Evolutionary conservation across 768 basidiomycete genomes (phyloP), one percentile per base, ranked within the genome.

Genomic region (Lactarius vividus): DNA sequence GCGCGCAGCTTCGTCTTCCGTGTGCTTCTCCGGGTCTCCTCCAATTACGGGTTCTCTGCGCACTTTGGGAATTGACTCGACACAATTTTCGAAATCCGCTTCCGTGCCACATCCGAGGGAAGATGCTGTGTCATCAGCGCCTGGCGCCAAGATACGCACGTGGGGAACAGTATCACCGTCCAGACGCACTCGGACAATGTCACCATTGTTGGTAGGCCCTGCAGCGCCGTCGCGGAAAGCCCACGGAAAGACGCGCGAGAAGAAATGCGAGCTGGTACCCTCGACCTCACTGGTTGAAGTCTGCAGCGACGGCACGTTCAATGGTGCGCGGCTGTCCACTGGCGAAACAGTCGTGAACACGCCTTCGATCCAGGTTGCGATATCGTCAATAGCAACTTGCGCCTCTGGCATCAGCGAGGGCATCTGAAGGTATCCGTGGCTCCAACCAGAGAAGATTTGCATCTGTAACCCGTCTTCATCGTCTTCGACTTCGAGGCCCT

Each of bases 371-470:
- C 96, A 98, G 64, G 92, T 92, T 11, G 89, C 96, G 66, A 95
- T 80, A 68, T 93, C 90, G 67, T 86, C 82, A 69, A 96, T 88
- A 26, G 88, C 90, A 71, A 83, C 84, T 73, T 82, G 85, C 18
- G 91, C 93, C 71, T 96, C 94, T 49, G 77, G 79, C 86, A 99
- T 91, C 71, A 98, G 76, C 28, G 85, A 79, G 44, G 89, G 84
- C 96, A 99, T 99, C 79, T 97, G 96, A 71, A 96, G 82, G 79
- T 94, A 98, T 42, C 94, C 96, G 76, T 97, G 95, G 72, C 92
- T 94, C 97, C 96, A 98, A 57, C 96, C 96, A 35, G 92, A 91
- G 76, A 96, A 93, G 63, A 98, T 84, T 69, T 92, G 87, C 82
- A 94, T 88, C 75, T 91, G 89, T 26, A 97, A 94, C 95, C 95